These are phyloP conservation scores for Ganoderma resinaceum DNA, from an alignment of 1,284 basidiomycete species.

Conservation along the genomic window DNA sequence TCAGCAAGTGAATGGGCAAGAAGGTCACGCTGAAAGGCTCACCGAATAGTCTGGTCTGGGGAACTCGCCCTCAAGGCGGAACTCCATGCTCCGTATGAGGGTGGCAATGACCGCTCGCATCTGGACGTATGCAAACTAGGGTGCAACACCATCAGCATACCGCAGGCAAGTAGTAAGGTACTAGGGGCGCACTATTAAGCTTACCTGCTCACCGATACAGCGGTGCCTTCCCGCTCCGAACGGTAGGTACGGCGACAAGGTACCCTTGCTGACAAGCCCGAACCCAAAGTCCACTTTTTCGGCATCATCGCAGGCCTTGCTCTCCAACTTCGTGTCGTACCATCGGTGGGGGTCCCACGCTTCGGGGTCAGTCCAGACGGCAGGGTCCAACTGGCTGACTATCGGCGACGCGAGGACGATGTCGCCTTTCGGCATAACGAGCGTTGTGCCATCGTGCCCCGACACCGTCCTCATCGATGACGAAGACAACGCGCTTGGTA, in stretches of 20 bases:
- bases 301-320: slow-evolving; percentile 75
- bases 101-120: slow-evolving; percentile 85
- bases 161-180: too few species aligned
- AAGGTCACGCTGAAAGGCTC: background rate
- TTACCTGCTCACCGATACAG: slow-evolving; percentile 92
- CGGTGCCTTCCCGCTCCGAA: slow-evolving; percentile 96
- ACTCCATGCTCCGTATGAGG: slow-evolving; percentile 79
- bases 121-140: slow-evolving; percentile 86
- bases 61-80: slow-evolving; percentile 72
- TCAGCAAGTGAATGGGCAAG: too few species aligned
- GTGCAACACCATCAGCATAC: too few species aligned
- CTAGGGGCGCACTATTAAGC: slow-evolving; percentile 53
- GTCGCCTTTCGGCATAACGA: slow-evolving; percentile 92
- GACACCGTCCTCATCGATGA: slow-evolving; percentile 36
- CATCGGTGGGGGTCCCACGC: too few species aligned
- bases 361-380: slow-evolving; percentile 72
- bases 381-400: slow-evolving; percentile 88
- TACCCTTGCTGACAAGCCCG: slow-evolving; percentile 92
- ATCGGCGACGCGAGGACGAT: slow-evolving; percentile 92
- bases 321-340: too few species aligned
- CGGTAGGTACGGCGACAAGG: slow-evolving; percentile 91
- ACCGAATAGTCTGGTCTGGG: slow-evolving; percentile 92
- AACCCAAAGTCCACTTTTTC: slow-evolving; percentile 97
- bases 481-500: slow-evolving; percentile 83
- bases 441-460: slow-evolving; percentile 75